phyloP scores from a whole-genome alignment of 73 alveolate species.

The Tetrahymena malaccensis region DNA sequence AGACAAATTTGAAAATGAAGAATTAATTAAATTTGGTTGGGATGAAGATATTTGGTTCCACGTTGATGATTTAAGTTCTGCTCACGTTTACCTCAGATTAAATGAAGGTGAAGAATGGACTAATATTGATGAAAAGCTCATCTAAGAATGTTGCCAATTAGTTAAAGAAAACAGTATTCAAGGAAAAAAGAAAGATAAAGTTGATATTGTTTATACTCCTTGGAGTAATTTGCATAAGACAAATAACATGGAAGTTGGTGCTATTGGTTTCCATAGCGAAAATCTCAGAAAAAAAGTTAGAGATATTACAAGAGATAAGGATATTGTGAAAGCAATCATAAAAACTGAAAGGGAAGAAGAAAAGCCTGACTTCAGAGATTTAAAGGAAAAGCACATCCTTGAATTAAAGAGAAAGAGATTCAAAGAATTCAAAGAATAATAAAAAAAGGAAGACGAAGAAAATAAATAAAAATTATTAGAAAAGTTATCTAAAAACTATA shows the following conservation, averaged over 20 bases:
- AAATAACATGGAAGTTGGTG: constrained; percentile 54
- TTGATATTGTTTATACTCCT: constrained; percentile 66
- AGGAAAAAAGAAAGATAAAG: constrained; percentile 73
- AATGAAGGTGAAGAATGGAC: neutral
- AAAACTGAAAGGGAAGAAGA: constrained; percentile 62
- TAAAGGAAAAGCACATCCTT: neutral
- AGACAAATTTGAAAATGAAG: constrained; percentile 96
- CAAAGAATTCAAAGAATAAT: constrained; percentile 25
- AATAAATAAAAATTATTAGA: constrained; percentile 52
- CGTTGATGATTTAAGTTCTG: constrained; percentile 89
- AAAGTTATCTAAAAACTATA: constrained; percentile 4
- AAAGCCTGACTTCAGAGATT: constrained; percentile 52
- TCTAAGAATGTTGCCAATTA: constrained; percentile 72
- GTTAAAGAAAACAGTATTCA: constrained; percentile 78
- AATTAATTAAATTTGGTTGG: constrained; percentile 84
- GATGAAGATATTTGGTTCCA: constrained; percentile 84
- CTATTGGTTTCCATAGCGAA: constrained; percentile 51
- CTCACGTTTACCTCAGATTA: constrained; percentile 71
- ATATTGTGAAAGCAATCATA: constrained; percentile 56
- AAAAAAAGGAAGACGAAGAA: constrained; percentile 29
- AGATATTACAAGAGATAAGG: constrained; percentile 48
- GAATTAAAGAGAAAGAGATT: constrained; percentile 46
- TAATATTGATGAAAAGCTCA: constrained; percentile 49
- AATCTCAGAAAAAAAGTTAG: constrained; percentile 39
- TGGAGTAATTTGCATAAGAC: constrained; percentile 61